Evolutionary conservation across 768 basidiomycete species (phyloP).

Genomic region (Serendipita sp.): DNA sequence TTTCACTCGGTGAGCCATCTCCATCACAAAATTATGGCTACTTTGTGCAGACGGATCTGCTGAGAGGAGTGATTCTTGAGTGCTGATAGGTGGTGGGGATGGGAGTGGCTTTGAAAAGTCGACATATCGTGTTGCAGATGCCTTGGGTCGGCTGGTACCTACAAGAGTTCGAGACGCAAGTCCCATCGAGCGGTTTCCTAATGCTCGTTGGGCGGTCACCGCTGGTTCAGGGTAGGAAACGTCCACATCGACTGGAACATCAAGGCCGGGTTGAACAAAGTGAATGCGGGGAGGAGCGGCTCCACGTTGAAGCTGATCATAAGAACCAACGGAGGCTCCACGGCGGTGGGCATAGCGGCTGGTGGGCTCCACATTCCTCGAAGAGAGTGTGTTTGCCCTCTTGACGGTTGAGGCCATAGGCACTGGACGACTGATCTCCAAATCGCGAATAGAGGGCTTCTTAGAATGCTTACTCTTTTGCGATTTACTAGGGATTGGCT

Average conservation of each 20-base stretch:
- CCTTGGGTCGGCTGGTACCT: not conserved
- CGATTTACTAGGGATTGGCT: not conserved
- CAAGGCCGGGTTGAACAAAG: not conserved
- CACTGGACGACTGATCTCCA: constrained; percentile 1
- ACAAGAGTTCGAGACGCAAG: constrained; percentile 1
- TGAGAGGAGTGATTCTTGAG: not conserved
- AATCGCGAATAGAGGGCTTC: not conserved
- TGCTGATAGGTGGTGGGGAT: not conserved
- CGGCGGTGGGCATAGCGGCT: not conserved
- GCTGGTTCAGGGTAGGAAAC: not conserved
- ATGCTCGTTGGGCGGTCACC: not conserved
- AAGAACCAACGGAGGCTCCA: not conserved
- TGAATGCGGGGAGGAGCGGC: not conserved
- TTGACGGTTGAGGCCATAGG: not conserved
- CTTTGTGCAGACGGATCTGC: not conserved
- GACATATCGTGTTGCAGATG: not conserved
- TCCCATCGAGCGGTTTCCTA: not conserved
- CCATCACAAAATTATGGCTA: not conserved
- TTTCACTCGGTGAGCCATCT: not conserved
- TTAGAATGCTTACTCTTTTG: not conserved
- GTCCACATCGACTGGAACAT: not conserved
- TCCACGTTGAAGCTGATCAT: not conserved
- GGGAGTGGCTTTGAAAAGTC: not conserved
- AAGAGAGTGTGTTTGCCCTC: not conserved
- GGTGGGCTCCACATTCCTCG: not conserved